Evolutionary conservation across 768 basidiomycete species (phyloP), one percentile per base, ranked within the genome.

Genomic region (Suillus americanus): DNA sequence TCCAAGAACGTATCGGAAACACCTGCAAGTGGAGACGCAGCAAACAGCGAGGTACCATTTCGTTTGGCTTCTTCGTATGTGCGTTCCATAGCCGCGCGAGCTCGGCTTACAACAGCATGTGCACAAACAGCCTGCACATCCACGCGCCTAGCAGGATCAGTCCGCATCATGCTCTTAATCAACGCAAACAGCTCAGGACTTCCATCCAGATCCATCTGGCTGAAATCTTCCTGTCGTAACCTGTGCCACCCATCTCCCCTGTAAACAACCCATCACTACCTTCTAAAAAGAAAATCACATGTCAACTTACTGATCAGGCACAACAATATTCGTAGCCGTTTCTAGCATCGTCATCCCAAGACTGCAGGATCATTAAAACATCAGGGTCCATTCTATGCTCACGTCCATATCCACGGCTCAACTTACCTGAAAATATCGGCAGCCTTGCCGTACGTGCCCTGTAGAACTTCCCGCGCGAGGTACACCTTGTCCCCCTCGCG

Each of bases 401-500:
- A 38, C 56, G 38, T 25, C 25, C 40, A 59, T 43, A 59, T 64
- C 25, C 35, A 51, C 66, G 30, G 55, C 20, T 25, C 40, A 60
- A 80, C 90, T 79, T 74, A 95, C 95, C 92, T 95, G 83, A 99
- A 99, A 62, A 99, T 87, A 81, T 99, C 97, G 61, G 97, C 96
- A 66, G 91, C 93, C 78, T 89, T 92, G 71, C 95, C 89, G 77
- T 98, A 99, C 63, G 81, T 82, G 38, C 97, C 97, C 74, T 94
- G 89, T 61, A 99, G 81, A 48, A 98, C 92, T 79, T 99, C 97
- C 13, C 94, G 94, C 46, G 97, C 95, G 79, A 99, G 85, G 80
- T 99, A 99, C 68, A 96, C 83, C 75, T 99, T 91, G 77, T 99
- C 97, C 6, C 97, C 97, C 76, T 99, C 97, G 18, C 97, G 86